Evolutionary conservation across 495 filamentous ascomycete species (phyloP), one percentile per base, ranked within the genome.

Genomic region (Hapsidospora chrysogenum): DNA sequence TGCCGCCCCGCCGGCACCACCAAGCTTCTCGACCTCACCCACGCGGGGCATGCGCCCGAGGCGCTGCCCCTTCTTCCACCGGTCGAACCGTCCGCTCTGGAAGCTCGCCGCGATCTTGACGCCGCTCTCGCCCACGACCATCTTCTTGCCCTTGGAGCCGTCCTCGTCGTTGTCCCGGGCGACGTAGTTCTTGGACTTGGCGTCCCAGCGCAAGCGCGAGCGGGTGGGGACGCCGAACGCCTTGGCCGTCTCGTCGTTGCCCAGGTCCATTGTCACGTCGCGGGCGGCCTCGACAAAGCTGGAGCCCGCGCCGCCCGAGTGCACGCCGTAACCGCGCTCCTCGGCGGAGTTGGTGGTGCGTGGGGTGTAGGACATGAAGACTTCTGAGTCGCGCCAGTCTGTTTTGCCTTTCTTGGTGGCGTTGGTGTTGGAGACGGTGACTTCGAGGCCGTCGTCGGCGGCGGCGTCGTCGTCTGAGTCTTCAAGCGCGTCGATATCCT

Each of bases 331-430:
- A 2, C 73, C 89, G 15, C 78, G 73, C 44, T 92, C 84, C 60
- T 96, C 92, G 20, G 76, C 82, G 3, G 76, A 57, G 52, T 81
- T 85, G 30, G 66, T 67, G 34, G 72, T 68, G 42, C 70, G 69
- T 0, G 89, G 89, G 0, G 68, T 79, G 66, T 99, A 99, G 13
- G 81, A 78, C 82, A 99, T 95, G 68, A 89, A 99, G 48, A 84
- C 70, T 28, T 94, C 89, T 3, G 79, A 66, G 52, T 94, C 85
- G 50, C 80, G 64, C 62, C 74, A 93, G 17, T 65, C 60, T 20
- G 67, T 57, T 2, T 51, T 40, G 13, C 18, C 29, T 31, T 58
- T 61, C 27, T 51, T 63, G 19, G 57, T 39, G 38, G 74, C 63
- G n/a, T 70, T 52, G 30, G 62, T 49, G 47, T 78, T 71, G 8